Percentiles rank a stretch among this genome's conserved stretches.
Evolutionary conservation across 192 early-diverging fungal genomes (phyloP).

Genomic region (Podila clonocystis): DNA sequence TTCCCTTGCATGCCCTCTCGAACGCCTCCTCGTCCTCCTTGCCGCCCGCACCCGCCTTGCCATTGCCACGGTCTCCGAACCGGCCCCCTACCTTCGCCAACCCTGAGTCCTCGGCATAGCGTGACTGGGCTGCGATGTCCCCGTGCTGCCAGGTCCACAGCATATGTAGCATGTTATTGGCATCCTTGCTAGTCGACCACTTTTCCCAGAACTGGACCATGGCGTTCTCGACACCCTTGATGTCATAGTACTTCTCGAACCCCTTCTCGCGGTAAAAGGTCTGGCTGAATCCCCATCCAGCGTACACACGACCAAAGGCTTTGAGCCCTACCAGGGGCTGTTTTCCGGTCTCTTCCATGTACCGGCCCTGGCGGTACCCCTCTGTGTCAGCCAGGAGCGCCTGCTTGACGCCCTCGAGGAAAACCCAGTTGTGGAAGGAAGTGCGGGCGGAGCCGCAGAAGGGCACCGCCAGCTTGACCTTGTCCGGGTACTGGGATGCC

Average conservation of each 20-base stretch:
- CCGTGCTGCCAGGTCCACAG: conserved; percentile 32
- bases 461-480: conserved; percentile 24
- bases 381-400: conserved; percentile 22
- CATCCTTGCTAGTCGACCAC: conserved; percentile 33
- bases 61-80: neutral
- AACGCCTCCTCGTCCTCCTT: neutral
- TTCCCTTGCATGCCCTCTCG: too few relatives aligned
- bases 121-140: conserved; percentile 23
- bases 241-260: conserved; percentile 31
- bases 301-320: conserved; percentile 23
- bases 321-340: conserved; percentile 22
- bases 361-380: conserved; percentile 15
- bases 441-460: conserved; percentile 28
- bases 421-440: conserved; percentile 32
- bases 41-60: neutral
- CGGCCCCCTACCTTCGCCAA: neutral
- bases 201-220: conserved; percentile 38
- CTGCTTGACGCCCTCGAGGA: conserved; percentile 23
- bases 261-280: conserved; percentile 30
- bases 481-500: conserved; percentile 28
- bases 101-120: conserved; percentile 16
- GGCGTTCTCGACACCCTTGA: conserved; percentile 11
- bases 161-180: conserved; percentile 38
- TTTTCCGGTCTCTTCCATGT: conserved; percentile 21
- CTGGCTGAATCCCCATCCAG: conserved; percentile 40